Evolutionary conservation across 495 filamentous ascomycete genomes (phyloP), one percentile per base, ranked within the genome.

Genomic region (Bombardia bombarda): DNA sequence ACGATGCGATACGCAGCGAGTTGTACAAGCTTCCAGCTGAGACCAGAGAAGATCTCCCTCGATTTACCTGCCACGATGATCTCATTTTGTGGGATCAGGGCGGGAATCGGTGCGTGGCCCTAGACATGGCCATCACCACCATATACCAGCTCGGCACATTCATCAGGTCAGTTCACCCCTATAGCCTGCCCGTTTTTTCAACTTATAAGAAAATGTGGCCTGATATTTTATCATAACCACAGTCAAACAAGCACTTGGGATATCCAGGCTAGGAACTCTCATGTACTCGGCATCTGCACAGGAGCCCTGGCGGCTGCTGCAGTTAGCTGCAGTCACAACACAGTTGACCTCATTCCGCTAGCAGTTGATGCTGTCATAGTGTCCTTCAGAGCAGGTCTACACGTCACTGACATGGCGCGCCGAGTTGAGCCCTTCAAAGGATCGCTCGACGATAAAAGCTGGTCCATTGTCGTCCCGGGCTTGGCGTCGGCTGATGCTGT

Each of bases 321-420:
- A 10, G 26, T 28, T 13, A 10, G 26, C 40, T 80, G 68, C 34
- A 73, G 79, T 4, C 70, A 62, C 10, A 80, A 75, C 7, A 59
- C 85, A n/a, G 69, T 75, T 17, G 72, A 82, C 19, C 64, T 90
- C 1, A 58, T 87, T 10, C 68, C 73, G 3, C 63, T 80, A 19
- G 82, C 74, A 26, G 72, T 85, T 22, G 73, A 86, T 53, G 70
- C 73, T 1, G 79, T 86, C 9, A 62, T 80, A 41, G 67, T 87
- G 47, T 76, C 85, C 24, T 82, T 90, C 46, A 68, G 84, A 39
- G 63, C 77, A 17, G 85, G 84, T 21, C 60, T 74, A 1, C 72
- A 70, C 24, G 79, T 79, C 38, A 65, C 21, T 14, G 30, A 23
- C 7, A 28, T 13, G 26, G 32, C 22, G 9, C n/a, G n/a, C n/a